phyloP scores from a whole-genome alignment of 1,284 basidiomycete species.

The Coriolopsis trogii region DNA sequence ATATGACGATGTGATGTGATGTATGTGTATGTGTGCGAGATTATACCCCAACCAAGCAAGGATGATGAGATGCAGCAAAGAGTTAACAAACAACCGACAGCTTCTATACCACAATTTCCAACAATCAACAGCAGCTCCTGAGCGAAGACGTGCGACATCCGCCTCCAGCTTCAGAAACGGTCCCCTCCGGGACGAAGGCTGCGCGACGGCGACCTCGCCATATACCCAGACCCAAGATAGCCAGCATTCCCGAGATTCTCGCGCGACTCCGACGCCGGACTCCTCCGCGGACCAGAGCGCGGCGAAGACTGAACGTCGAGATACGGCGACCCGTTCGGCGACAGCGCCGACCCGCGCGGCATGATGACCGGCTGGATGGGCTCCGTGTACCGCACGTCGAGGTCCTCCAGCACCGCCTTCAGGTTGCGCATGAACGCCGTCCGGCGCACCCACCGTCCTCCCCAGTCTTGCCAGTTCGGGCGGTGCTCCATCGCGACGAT shows the following conservation, averaged over 20 bases:
- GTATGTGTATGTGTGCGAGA: neutral
- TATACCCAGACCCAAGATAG: conserved; percentile 25
- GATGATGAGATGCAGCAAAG: neutral
- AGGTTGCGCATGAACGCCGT: conserved; percentile 74
- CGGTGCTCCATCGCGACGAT: conserved; percentile 79
- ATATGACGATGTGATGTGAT: too few species aligned
- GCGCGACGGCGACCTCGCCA: conserved; percentile 25
- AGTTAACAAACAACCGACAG: neutral
- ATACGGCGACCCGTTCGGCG: conserved; percentile 10
- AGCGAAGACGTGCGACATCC: neutral
- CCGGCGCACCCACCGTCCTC: conserved; percentile 72
- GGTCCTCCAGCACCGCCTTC: conserved; percentile 69
- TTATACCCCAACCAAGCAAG: neutral
- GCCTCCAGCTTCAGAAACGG: conserved; percentile 11
- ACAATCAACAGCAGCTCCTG: neutral
- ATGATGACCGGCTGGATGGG: conserved; percentile 73
- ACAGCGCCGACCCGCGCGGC: conserved; percentile 35
- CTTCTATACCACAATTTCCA: neutral
- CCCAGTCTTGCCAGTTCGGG: conserved; percentile 89
- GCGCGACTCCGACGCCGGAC: conserved; percentile 8
- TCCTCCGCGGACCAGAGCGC: conserved; percentile 3
- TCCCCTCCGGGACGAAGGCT: conserved; percentile 22
- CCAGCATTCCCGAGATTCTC: conserved; percentile 32
- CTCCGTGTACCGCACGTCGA: conserved; percentile 70
- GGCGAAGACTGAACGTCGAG: conserved; percentile 20